A percentile compares a stretch with the other conserved stretches of the same genome.
Conservation (phyloP, 2,329 filamentous ascomycete genomes). For the Monilinia polystroma region DNA sequence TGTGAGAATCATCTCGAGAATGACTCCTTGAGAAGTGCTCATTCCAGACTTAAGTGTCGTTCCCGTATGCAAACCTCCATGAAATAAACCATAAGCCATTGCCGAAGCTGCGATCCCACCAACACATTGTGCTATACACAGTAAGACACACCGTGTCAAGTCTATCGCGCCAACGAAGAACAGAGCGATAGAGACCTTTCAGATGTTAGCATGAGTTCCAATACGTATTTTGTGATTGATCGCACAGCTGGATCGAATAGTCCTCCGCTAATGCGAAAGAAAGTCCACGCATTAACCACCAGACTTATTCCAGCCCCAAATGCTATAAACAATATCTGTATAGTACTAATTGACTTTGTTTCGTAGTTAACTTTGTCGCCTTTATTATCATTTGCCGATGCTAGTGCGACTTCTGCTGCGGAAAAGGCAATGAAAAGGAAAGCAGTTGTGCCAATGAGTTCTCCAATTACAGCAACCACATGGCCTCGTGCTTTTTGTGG, state of each 20-base stretch:
- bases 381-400: slow-evolving; percentile 35
- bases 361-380: slow-evolving; percentile 20
- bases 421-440: slow-evolving; percentile 40
- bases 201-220: neutral
- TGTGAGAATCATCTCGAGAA: slow-evolving; percentile 52
- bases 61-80: slow-evolving; percentile 45
- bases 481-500: slow-evolving; percentile 42
- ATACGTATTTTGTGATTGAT: neutral
- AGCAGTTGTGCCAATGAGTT: slow-evolving; percentile 52
- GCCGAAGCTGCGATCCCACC: slow-evolving; percentile 44
- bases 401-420: slow-evolving; percentile 32
- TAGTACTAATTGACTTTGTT: slow-evolving; percentile 33
- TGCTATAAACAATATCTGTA: slow-evolving; percentile 32
- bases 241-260: slow-evolving; percentile 52
- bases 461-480: slow-evolving; percentile 48
- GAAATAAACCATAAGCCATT: slow-evolving; percentile 46
- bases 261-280: slow-evolving; percentile 52
- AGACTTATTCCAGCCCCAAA: slow-evolving; percentile 37
- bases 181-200: slow-evolving; percentile 43
- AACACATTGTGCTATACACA: slow-evolving; percentile 40
- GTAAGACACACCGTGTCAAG: slow-evolving; percentile 38
- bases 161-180: slow-evolving; percentile 42
- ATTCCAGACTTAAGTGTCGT: slow-evolving; percentile 46
- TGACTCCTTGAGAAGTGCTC: slow-evolving; percentile 47
- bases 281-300: slow-evolving; percentile 53